phyloP scores from a whole-genome alignment of 768 basidiomycete genomes.

The Podaxis mareebaensis region DNA sequence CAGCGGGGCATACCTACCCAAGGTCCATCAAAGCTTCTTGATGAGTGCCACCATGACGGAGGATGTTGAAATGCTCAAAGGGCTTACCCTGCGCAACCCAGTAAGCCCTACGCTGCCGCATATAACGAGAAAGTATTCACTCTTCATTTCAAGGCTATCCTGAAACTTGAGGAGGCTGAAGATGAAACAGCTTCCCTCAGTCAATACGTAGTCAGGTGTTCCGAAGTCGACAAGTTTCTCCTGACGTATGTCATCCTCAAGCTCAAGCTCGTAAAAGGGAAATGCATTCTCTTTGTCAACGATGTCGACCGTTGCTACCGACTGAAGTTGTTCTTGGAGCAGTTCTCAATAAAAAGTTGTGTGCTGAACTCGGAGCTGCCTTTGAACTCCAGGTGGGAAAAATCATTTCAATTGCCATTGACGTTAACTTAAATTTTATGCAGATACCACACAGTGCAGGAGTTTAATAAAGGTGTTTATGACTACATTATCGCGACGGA shows the following conservation, averaged over 20 bases:
- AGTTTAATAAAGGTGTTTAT: slow-evolving; percentile 98
- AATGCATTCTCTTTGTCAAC: slow-evolving; percentile 96
- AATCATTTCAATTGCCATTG: background rate
- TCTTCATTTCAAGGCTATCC: slow-evolving; percentile 50
- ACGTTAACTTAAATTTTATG: background rate
- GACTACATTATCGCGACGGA: slow-evolving; percentile 99
- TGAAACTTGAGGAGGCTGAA: slow-evolving; percentile 86
- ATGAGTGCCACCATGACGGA: slow-evolving; percentile 99
- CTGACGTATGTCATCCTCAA: slow-evolving; percentile 96
- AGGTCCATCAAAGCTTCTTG: slow-evolving; percentile 86
- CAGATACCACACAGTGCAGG: slow-evolving; percentile 96
- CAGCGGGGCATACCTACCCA: slow-evolving; percentile 69
- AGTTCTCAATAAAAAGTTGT: slow-evolving; percentile 95
- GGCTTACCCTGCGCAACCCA: slow-evolving; percentile 82
- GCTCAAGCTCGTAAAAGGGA: slow-evolving; percentile 92
- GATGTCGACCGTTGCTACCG: slow-evolving; percentile 93
- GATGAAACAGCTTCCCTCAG: slow-evolving; percentile 79
- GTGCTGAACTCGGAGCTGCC: slow-evolving; percentile 96
- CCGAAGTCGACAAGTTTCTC: slow-evolving; percentile 97
- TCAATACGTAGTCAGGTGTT: slow-evolving; percentile 84
- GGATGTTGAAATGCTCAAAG: slow-evolving; percentile 90
- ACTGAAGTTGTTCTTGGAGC: slow-evolving; percentile 96
- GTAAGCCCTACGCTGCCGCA: slow-evolving; percentile 46
- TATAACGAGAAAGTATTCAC: background rate
- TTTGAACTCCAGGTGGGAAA: slow-evolving; percentile 77